A percentile compares a stretch with the other conserved stretches of the same genome.
Conservation (phyloP, 192 early-diverging fungal species). For the Linnemannia zychae region DNA sequence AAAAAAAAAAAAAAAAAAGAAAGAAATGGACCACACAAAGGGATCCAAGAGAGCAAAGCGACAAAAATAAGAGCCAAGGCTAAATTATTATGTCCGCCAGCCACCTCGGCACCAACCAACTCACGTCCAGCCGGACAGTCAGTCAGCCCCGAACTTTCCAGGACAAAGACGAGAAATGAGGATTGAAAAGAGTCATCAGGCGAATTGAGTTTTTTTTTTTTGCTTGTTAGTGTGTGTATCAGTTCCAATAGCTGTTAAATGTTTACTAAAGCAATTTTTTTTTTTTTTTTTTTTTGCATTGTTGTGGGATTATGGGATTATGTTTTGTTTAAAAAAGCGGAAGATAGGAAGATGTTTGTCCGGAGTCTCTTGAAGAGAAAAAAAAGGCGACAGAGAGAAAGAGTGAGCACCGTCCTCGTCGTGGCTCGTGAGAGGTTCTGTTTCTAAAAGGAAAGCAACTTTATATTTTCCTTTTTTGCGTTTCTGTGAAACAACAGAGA, state of each 20-base stretch:
- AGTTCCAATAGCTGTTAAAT: neutral
- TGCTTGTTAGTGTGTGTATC: neutral
- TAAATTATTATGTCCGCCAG: neutral
- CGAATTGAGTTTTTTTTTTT: neutral
- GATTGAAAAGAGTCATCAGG: neutral
- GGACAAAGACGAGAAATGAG: neutral
- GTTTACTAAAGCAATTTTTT: neutral
- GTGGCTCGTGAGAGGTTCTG: conserved; percentile 4
- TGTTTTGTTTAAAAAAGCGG: neutral
- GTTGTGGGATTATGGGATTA: neutral
- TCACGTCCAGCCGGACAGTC: neutral
- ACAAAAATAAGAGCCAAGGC: neutral
- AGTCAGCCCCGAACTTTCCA: neutral
- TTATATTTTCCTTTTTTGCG: neutral
- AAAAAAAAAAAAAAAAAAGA: no score
- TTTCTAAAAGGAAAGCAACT: neutral
- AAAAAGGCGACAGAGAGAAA: neutral
- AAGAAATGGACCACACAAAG: no score
- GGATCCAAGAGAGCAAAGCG: neutral
- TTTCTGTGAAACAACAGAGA: neutral
- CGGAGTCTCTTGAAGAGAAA: neutral
- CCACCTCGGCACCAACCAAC: neutral
- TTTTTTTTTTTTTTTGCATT: neutral
- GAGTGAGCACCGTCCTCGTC: neutral
- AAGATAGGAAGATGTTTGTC: neutral